A percentile compares a stretch with the other conserved stretches of the same genome.
Conservation (phyloP, 768 basidiomycete species). For the Trametes coccinea region DNA sequence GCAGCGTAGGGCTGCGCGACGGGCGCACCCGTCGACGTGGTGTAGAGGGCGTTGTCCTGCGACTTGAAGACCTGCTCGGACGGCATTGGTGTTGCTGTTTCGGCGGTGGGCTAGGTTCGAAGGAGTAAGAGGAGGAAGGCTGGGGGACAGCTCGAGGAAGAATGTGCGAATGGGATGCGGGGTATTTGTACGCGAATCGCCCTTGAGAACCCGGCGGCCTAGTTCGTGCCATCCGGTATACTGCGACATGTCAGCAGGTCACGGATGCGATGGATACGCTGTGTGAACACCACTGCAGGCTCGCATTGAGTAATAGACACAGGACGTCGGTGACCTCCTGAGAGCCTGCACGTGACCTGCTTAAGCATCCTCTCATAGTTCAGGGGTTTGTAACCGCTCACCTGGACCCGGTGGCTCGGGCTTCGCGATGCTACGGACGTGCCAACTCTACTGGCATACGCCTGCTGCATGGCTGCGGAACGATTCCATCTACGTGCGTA, state of each 20-base stretch:
- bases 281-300: conserved; percentile 9
- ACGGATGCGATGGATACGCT: conserved; percentile 8
- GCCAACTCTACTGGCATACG: not conserved
- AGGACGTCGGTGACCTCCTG: conserved; percentile 10
- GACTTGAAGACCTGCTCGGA: conserved; percentile 55
- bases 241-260: conserved; percentile 17
- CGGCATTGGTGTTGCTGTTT: conserved; percentile 49
- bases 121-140: conserved; percentile 9
- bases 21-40: conserved; percentile 83
- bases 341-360: conserved; percentile 17
- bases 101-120: not conserved
- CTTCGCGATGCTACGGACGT: conserved; percentile 8
- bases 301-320: conserved; percentile 20
- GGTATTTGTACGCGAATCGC: conserved; percentile 18
- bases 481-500: not conserved
- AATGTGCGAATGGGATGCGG: conserved; percentile 12
- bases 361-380: conserved; percentile 19
- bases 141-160: conserved; percentile 3
- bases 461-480: conserved; percentile 2
- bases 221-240: not conserved
- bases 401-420: conserved; percentile 13
- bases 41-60: conserved; percentile 69
- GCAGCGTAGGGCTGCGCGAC: conserved; percentile 74
- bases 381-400: conserved; percentile 17
- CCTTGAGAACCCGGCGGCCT: conserved; percentile 11